These are phyloP conservation scores for Sedum album DNA, from an alignment of 164 flowering plant genomes.

Conservation along the genomic window DNA sequence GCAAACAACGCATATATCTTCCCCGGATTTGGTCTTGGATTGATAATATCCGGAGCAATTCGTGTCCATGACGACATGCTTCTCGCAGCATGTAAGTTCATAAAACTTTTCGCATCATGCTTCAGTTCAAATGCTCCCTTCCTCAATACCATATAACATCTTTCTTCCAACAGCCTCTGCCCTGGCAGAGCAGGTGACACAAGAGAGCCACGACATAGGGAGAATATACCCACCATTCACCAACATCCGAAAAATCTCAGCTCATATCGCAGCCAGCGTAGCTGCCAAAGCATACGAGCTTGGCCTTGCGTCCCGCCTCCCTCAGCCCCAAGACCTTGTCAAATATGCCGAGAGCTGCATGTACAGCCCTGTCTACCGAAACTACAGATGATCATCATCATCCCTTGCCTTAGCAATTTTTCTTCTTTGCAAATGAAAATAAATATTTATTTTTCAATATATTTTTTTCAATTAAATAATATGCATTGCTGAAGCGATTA, in stretches of 20 bases:
- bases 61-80: constrained; percentile 34
- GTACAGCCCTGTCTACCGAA: constrained; percentile 48
- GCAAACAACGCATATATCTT: constrained; percentile 23
- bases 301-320: constrained; percentile 51
- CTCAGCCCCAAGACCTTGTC: constrained; percentile 42
- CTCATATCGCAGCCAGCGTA: constrained; percentile 49
- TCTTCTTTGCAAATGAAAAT: background rate
- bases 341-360: constrained; percentile 50
- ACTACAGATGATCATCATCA: constrained; percentile 26
- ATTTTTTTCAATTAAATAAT: no score
- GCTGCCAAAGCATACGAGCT: constrained; percentile 60
- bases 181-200: constrained; percentile 37
- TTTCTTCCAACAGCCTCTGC: constrained; percentile 42
- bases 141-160: background rate
- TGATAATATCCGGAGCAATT: constrained; percentile 31
- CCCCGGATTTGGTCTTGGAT: constrained; percentile 30
- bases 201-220: constrained; percentile 44
- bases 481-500: no score
- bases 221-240: constrained; percentile 50
- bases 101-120: background rate
- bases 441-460: no score
- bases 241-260: constrained; percentile 56
- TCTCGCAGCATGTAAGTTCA: constrained; percentile 31
- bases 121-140: background rate
- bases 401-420: background rate